phyloP scores from a whole-genome alignment of 148 eudicot genomes.

The Beta vulgaris region DNA sequence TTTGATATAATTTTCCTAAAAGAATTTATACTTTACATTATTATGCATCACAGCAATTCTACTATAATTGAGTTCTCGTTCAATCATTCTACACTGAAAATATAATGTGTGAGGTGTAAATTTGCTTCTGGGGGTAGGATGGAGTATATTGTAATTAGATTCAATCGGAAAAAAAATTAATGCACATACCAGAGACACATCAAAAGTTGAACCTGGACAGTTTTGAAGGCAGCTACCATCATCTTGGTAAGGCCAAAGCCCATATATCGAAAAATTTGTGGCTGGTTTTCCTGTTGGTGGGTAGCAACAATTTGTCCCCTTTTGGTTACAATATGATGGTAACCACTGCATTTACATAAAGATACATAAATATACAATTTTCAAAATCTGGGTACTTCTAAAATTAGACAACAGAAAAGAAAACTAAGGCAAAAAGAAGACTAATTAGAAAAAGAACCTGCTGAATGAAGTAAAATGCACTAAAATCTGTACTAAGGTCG shows the following conservation, averaged over 20 bases:
- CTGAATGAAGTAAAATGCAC: slow-evolving; percentile 20
- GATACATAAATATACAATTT: background rate
- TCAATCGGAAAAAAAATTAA: too few relatives aligned
- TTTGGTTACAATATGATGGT: slow-evolving; percentile 29
- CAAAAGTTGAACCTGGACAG: slow-evolving; percentile 2
- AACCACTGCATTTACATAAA: slow-evolving; percentile 23
- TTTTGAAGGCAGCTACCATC: slow-evolving; percentile 2
- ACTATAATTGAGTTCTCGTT: too few relatives aligned
- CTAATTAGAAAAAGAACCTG: background rate
- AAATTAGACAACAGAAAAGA: background rate
- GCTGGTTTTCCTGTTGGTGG: slow-evolving; percentile 24
- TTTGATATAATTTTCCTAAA: too few relatives aligned
- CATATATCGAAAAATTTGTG: slow-evolving; percentile 14
- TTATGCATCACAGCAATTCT: too few relatives aligned
- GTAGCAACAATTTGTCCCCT: slow-evolving; percentile 25
- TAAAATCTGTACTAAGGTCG: slow-evolving; percentile 1
- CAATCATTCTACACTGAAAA: too few relatives aligned
- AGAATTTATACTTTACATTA: too few relatives aligned
- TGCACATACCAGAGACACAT: slow-evolving; percentile 24
- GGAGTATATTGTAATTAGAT: too few relatives aligned
- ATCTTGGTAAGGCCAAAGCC: slow-evolving; percentile 25
- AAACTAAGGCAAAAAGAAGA: background rate
- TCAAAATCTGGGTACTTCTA: background rate
- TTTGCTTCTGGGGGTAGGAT: too few relatives aligned
- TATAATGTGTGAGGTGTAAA: too few relatives aligned